Evolutionary conservation across 2,329 filamentous ascomycete species (phyloP).

Genomic region (Colletotrichum sp.): DNA sequence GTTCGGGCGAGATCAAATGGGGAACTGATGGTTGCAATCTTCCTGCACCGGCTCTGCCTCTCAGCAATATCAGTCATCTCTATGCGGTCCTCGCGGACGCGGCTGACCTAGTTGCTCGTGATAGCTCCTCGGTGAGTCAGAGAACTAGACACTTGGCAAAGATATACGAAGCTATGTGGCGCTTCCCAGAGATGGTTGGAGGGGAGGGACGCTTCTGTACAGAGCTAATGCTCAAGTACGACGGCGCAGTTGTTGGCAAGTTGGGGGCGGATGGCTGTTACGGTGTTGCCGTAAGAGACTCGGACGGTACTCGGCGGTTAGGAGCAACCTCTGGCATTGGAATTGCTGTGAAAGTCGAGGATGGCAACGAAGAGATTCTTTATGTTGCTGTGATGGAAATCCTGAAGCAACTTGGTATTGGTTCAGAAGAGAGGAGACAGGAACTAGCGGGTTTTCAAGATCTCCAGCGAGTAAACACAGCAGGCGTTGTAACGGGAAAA

Average conservation of each 20-base stretch:
- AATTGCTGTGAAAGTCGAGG: background rate
- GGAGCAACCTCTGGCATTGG: background rate
- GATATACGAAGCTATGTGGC: background rate
- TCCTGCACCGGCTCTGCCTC: background rate
- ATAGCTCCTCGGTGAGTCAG: background rate
- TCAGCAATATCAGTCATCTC: background rate
- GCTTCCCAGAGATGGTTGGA: background rate
- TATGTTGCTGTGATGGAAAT: background rate
- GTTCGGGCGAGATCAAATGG: background rate
- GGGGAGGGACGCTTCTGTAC: background rate
- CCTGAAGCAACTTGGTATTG: background rate
- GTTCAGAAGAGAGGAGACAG: background rate
- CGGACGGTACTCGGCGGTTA: background rate
- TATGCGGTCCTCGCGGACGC: background rate
- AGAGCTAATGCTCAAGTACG: background rate
- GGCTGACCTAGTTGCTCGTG: background rate
- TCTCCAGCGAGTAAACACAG: background rate
- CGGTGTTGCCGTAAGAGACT: rapidly evolving
- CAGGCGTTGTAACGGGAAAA: background rate
- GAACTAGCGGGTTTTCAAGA: rapidly evolving
- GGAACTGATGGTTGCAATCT: background rate
- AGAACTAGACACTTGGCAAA: background rate
- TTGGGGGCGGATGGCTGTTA: background rate
- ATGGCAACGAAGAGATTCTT: background rate
- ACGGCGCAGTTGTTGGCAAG: background rate